Conservation (phyloP, 768 basidiomycete species). For the Boletus vermiculosoides region DNA sequence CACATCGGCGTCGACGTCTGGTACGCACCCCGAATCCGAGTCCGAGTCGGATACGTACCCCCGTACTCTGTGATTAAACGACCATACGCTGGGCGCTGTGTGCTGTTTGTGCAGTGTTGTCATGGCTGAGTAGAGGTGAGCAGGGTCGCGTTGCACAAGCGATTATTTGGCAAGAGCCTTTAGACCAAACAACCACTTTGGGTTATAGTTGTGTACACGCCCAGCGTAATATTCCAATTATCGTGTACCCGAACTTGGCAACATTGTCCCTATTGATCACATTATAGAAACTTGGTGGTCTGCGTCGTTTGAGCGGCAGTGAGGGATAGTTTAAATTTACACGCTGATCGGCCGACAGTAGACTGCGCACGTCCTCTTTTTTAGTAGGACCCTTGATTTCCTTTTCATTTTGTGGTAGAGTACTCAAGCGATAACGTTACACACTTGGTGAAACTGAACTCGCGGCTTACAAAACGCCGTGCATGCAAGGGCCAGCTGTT, state of each 20-base stretch:
- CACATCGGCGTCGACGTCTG: neutral
- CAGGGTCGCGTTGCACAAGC: too few species aligned
- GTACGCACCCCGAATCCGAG: constrained; percentile 7
- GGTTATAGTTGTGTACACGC: neutral
- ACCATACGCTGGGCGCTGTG: constrained; percentile 21
- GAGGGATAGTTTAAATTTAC: neutral
- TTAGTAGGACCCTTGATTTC: too few species aligned
- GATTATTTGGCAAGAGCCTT: constrained; percentile 10
- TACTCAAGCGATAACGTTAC: too few species aligned
- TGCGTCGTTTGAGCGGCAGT: neutral
- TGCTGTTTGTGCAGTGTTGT: neutral
- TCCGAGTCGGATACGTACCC: constrained; percentile 16
- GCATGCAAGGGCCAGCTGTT: too few species aligned
- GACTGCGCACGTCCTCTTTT: neutral
- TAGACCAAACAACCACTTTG: neutral
- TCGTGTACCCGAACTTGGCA: too few species aligned
- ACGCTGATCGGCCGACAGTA: neutral
- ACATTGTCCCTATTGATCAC: too few species aligned
- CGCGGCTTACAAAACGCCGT: too few species aligned
- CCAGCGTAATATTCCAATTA: too few species aligned
- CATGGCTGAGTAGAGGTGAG: neutral
- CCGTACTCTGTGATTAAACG: constrained; percentile 25
- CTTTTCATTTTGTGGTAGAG: too few species aligned
- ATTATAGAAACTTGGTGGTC: neutral
- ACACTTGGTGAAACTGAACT: too few species aligned